Percentiles rank a stretch among this genome's conserved stretches.
Conservation (phyloP, 441 rosid species). For the Populus hybrid region DNA sequence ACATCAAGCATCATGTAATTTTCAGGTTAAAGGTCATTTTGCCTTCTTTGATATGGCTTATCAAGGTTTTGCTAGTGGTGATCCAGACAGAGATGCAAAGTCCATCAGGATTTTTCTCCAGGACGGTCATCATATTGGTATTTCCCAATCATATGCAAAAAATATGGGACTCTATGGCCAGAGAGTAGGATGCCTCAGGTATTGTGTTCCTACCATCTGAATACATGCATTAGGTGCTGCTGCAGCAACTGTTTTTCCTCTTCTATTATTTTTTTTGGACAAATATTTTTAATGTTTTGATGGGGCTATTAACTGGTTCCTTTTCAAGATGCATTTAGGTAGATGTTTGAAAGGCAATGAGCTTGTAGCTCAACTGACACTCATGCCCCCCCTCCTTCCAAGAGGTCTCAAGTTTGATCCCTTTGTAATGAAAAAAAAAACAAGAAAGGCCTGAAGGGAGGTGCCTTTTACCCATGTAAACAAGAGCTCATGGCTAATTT, state of each 20-base stretch:
- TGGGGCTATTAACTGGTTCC: background rate
- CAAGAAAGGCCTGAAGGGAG: background rate
- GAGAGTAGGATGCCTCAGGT: slow-evolving; percentile 97
- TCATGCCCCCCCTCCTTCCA: background rate
- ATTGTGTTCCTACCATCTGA: slow-evolving; percentile 17
- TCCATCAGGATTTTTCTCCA: slow-evolving; percentile 88
- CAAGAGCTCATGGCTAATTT: background rate
- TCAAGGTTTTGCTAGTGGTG: slow-evolving; percentile 99
- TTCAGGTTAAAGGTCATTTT: slow-evolving; percentile 80
- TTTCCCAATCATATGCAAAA: slow-evolving; percentile 93
- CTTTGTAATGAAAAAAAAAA: background rate
- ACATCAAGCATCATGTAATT: slow-evolving; percentile 4
- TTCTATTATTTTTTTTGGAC: background rate
- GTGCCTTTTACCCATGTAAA: background rate
- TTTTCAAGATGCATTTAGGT: background rate
- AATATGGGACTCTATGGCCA: slow-evolving; percentile 99
- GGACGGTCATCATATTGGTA: slow-evolving; percentile 88
- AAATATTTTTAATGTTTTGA: background rate
- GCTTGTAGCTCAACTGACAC: background rate
- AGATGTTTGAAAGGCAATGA: background rate
- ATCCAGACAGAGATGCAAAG: slow-evolving; percentile 92
- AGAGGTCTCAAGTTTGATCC: background rate
- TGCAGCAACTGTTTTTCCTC: background rate
- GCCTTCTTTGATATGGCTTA: slow-evolving; percentile 98
- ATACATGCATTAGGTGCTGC: background rate